Percentiles rank a stretch among this genome's conserved stretches.
phyloP scores from a whole-genome alignment of 345 rosid species.

The Arabidopsis suecica region DNA sequence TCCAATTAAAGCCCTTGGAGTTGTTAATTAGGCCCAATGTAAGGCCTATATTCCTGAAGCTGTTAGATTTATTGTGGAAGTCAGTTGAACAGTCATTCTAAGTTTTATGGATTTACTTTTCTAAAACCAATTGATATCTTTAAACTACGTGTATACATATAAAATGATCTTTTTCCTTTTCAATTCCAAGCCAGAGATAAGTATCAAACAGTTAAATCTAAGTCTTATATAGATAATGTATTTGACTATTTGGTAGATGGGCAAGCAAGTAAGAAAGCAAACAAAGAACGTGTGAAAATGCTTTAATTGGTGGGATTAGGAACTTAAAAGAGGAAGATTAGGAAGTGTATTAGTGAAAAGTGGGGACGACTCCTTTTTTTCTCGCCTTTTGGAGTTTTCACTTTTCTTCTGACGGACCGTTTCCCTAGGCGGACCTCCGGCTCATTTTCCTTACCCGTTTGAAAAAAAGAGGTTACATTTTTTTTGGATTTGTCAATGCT shows the following conservation, averaged over 20 bases:
- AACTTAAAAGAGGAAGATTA: neutral
- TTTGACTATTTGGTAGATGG: neutral
- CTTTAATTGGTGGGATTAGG: neutral
- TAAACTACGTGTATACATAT: too few relatives aligned
- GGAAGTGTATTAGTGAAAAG: neutral
- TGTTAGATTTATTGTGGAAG: too few relatives aligned
- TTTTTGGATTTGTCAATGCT: conserved; percentile 30
- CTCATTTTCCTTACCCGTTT: conserved; percentile 35
- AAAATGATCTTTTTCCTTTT: neutral
- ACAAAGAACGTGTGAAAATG: conserved; percentile 31
- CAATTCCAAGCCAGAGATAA: neutral
- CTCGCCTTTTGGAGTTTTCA: conserved; percentile 26
- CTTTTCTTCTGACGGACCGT: conserved; percentile 34
- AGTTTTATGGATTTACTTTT: neutral
- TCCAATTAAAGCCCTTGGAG: neutral
- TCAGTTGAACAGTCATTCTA: neutral
- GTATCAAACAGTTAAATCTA: conserved; percentile 16
- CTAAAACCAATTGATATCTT: too few relatives aligned
- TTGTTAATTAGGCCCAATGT: neutral
- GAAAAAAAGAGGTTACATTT: conserved; percentile 6
- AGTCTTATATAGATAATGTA: neutral
- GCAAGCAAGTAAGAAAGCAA: neutral
- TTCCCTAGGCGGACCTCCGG: conserved; percentile 42
- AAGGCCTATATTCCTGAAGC: neutral
- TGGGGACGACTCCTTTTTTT: conserved; percentile 14